A percentile compares a stretch with the other conserved stretches of the same genome.
These are phyloP conservation scores for Ruellia speciosa DNA, from an alignment of 305 asterid genomes.

Conservation along the genomic window DNA sequence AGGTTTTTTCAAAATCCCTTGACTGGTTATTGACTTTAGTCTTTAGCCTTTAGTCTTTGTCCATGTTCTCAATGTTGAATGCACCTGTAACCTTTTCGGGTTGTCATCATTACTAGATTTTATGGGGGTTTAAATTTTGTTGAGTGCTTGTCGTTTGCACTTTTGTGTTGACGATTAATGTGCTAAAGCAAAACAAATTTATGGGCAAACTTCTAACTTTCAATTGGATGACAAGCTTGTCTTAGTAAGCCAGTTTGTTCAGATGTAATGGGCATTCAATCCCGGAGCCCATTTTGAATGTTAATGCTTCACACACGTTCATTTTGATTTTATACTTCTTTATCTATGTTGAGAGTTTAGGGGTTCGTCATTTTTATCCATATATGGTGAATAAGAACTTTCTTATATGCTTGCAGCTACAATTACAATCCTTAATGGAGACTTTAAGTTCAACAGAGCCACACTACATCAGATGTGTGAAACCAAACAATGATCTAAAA, in stretches of 20 bases:
- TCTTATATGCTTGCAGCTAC: constrained; percentile 59
- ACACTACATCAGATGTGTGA: constrained; percentile 98
- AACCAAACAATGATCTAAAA: constrained; percentile 89
- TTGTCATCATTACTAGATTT: not conserved
- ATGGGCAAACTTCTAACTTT: not conserved
- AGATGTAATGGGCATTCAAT: not conserved
- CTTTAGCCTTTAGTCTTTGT: not conserved
- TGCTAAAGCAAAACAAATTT: constrained; percentile 2
- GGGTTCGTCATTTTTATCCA: constrained; percentile 8
- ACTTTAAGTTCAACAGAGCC: constrained; percentile 92
- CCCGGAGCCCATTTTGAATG: constrained; percentile 1
- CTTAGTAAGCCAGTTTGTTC: not conserved
- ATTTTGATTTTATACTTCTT: constrained; percentile 10
- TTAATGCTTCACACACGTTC: constrained; percentile 4
- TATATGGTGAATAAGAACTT: constrained; percentile 27
- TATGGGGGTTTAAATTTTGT: not conserved
- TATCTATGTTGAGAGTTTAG: not conserved
- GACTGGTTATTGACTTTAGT: not conserved
- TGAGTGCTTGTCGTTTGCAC: not conserved
- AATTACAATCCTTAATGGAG: constrained; percentile 97
- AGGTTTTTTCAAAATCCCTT: constrained; percentile 40
- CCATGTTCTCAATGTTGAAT: constrained; percentile 11
- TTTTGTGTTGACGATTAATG: constrained; percentile 8
- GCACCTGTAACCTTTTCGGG: constrained; percentile 9
- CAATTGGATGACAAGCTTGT: not conserved